Base-by-base conservation (phyloP, 805 yeast species). In the Wickerhamiella spandovensis region DNA sequence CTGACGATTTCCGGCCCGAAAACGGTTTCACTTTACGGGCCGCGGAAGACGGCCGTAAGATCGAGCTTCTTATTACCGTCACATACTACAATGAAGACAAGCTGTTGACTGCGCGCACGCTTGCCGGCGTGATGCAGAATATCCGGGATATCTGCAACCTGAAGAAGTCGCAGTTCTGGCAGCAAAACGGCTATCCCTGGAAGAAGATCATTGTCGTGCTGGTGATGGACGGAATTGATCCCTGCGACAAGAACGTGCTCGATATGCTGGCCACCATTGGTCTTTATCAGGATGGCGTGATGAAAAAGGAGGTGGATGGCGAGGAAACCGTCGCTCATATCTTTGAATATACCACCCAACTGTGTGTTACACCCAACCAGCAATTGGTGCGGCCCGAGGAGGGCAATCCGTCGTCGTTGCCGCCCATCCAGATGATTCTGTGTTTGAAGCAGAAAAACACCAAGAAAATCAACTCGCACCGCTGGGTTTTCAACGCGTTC, bases 81-180 rank as follows among this genome's bases (percentile, higher is more conserved):
- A 79, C 84, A 32, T 79, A 79, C 76, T 79, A 79, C 61, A 79
- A 79, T 59, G 84, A 79, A 62, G 83, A 79, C 64, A 82, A 79
- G 62, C 67, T 73, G 39, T 65, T 80, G 47, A 71, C 79, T 43
- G 81, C 82, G 0, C 66, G 82, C 37, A 78, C 84, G 4, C 66
- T 79, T 56, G 76, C 78, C 57, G 84, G 82, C 18, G 74, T 79
- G 6, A 78, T 79, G 71, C 77, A 77, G 53, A 79, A 79, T 61
- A 74, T 79, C 54, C 73, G 80, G 53, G 79, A 79, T 57, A 71
- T 79, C 52, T 75, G 78, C 72, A 72, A 63, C 61, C 71, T 54
- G 58, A 76, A 63, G 64, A 57, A 61, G 37, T 65, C 72, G 59
- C 48, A 68, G 67, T 66, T 73, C 69, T 56, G 72, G 77, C 52